Conservation (phyloP, 1,139 yeast genomes). For the Eremothecium sinecaudum region DNA sequence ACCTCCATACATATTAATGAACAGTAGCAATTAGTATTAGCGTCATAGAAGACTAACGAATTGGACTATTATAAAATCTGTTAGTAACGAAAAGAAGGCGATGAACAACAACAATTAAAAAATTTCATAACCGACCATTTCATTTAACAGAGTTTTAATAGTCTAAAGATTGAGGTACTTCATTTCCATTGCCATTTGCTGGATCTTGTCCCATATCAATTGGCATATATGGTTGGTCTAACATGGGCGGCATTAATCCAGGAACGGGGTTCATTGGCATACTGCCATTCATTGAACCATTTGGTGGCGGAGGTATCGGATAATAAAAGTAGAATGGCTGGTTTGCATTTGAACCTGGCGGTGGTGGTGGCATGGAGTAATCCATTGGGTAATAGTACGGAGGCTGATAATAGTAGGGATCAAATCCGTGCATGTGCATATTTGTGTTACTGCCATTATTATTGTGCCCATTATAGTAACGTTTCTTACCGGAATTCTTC, state of each 20-base stretch:
- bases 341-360: conserved; percentile 14
- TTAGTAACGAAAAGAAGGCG: too few species aligned
- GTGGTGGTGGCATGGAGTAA: conserved; percentile 20
- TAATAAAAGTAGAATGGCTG: conserved; percentile 28
- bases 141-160: conserved; percentile 1
- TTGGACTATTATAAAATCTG: too few species aligned
- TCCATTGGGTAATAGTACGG: conserved; percentile 27
- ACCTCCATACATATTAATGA: too few species aligned
- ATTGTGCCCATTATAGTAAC: conserved; percentile 8
- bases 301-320: conserved; percentile 26
- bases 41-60: too few species aligned
- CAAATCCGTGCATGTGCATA: conserved; percentile 7
- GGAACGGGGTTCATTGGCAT: conserved; percentile 5
- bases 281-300: conserved; percentile 4
- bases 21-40: background rate
- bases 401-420: conserved; percentile 25
- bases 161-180: conserved; percentile 4
- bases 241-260: conserved; percentile 4
- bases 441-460: conserved; percentile 11
- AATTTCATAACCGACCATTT: too few species aligned
- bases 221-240: conserved; percentile 7
- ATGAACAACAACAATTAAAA: too few species aligned
- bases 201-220: conserved; percentile 4
- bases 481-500: conserved; percentile 8
- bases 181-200: conserved; percentile 4